phyloP scores from a whole-genome alignment of 129 eudicot genomes.

The Scalesia atractyloides region DNA sequence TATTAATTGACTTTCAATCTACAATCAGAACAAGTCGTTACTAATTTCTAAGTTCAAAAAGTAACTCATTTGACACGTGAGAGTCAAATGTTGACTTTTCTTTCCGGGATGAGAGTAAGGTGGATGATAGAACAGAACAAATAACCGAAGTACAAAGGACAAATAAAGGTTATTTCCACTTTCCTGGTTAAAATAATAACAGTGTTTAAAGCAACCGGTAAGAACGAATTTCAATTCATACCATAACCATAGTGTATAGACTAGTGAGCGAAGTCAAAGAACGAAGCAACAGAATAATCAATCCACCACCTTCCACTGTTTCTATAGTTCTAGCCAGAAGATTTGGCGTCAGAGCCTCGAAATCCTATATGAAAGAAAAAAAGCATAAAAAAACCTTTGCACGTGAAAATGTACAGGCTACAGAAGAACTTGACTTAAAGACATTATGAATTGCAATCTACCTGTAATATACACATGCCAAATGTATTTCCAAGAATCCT shows the following conservation, averaged over 20 bases:
- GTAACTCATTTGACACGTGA: background rate
- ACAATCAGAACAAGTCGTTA: background rate
- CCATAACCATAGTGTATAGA: slow-evolving; percentile 97
- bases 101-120: background rate
- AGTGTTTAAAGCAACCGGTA: slow-evolving; percentile 5
- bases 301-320: slow-evolving; percentile 98
- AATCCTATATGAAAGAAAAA: slow-evolving; percentile 51
- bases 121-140: slow-evolving; percentile 1
- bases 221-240: slow-evolving; percentile 31
- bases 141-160: background rate
- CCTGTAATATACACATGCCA: slow-evolving; percentile 98
- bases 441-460: slow-evolving; percentile 21
- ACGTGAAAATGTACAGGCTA: slow-evolving; percentile 1
- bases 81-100: background rate
- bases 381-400: background rate
- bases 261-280: slow-evolving; percentile 88
- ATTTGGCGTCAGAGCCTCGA: slow-evolving; percentile 95
- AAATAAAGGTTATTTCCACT: slow-evolving; percentile 20
- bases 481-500: slow-evolving; percentile 91
- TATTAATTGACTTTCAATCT: background rate
- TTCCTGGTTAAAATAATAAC: slow-evolving; percentile 2
- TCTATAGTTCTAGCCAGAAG: slow-evolving; percentile 95
- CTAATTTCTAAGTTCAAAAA: background rate
- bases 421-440: slow-evolving; percentile 5
- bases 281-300: slow-evolving; percentile 75